Evolutionary conservation across 1,284 basidiomycete species (phyloP).

Genomic region (Sparassis latifolia): DNA sequence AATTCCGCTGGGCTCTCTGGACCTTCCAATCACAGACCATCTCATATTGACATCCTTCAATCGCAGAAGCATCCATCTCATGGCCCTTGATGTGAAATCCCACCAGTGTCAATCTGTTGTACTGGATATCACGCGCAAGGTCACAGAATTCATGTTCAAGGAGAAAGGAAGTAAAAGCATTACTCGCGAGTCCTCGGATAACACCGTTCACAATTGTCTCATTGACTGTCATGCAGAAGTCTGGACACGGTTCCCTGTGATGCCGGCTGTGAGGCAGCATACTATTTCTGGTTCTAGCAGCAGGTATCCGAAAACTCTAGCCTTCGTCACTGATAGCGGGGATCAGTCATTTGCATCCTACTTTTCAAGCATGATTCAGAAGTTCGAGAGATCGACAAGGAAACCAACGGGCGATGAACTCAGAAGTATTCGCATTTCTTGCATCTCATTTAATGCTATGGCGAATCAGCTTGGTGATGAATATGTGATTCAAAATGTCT

Average conservation of each 20-base stretch:
- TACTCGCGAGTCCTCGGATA: constrained; percentile 9
- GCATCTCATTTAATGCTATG: no score
- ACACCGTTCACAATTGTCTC: constrained; percentile 40
- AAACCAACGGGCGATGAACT: constrained; percentile 42
- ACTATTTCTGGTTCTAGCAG: constrained; percentile 32
- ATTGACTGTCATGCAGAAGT: constrained; percentile 55
- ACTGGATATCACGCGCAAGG: constrained; percentile 45
- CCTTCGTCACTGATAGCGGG: constrained; percentile 40
- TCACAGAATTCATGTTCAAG: constrained; percentile 50
- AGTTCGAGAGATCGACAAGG: constrained; percentile 43
- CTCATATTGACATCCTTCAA: constrained; percentile 39
- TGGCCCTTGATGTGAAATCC: constrained; percentile 29
- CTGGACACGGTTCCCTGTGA: constrained; percentile 58
- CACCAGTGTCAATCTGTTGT: constrained; percentile 33
- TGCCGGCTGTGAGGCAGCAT: constrained; percentile 44
- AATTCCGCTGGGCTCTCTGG: constrained; percentile 26
- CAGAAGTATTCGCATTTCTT: constrained; percentile 7
- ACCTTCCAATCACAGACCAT: constrained; percentile 19
- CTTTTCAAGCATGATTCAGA: constrained; percentile 39
- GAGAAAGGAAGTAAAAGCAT: constrained; percentile 23
- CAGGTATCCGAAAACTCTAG: constrained; percentile 26
- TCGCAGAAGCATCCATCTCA: constrained; percentile 35
- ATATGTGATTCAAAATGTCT: constrained; percentile 18
- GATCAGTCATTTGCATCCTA: constrained; percentile 34
- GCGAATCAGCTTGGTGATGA: no score